These are phyloP conservation scores for Byssochlamys sp. DNA, from an alignment of 2,329 filamentous ascomycete species.

Conservation along the genomic window DNA sequence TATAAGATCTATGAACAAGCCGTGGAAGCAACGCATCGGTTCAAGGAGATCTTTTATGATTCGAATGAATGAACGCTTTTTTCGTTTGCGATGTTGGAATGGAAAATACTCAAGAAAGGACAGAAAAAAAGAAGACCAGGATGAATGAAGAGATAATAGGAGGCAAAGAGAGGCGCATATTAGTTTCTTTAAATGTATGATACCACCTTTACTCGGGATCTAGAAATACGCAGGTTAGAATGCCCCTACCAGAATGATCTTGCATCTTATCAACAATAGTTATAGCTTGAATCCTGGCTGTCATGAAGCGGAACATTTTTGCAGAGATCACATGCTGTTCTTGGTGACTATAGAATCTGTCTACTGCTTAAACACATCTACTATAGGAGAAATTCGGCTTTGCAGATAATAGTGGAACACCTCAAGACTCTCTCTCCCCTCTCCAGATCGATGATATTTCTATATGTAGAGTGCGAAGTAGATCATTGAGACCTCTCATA, in stretches of 20 bases:
- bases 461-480: not conserved
- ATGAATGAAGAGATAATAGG: not conserved
- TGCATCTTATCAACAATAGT: not conserved
- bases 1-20: constrained; percentile 66
- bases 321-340: not conserved
- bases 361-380: no score
- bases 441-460: no score
- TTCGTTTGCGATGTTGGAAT: no score
- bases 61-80: constrained; percentile 14
- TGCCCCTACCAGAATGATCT: not conserved
- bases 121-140: not conserved
- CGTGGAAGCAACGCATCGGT: constrained; percentile 74
- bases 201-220: not conserved
- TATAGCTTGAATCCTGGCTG: not conserved
- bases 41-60: constrained; percentile 71
- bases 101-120: not conserved
- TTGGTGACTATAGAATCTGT: no score
- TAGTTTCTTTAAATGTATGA: not conserved
- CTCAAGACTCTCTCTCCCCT: no score
- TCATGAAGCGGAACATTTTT: not conserved
- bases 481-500: not conserved
- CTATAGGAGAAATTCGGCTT: no score
- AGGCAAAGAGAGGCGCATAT: not conserved
- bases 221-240: no score
- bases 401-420: no score